Base-by-base conservation (phyloP, 2,329 filamentous ascomycete species). In the Ceratocystis alfenasii region DNA sequence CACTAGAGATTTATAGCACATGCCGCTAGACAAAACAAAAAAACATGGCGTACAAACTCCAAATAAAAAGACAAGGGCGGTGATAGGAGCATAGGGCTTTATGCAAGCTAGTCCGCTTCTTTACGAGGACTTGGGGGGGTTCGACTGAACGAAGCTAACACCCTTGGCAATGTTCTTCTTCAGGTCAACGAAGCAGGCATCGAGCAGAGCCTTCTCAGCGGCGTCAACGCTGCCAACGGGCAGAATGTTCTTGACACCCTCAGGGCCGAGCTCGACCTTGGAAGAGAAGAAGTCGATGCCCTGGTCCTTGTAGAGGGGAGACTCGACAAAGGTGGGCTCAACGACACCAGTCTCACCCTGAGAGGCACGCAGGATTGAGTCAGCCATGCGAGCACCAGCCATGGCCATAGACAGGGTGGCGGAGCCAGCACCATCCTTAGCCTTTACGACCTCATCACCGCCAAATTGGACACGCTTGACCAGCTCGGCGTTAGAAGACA, bases 361-460 rank as follows among this genome's bases (percentile, higher is more conserved):
- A 68, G 88, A 81, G 73, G 94, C 94, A 79, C 90, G 92, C 79
- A 99, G 88, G 73, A 99, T 81, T 72, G 88, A 90, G 82, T 97
- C 92, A 72, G 94, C 90, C 78, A 87, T 82, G 78, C 84, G 83
- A 75, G 84, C 83, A 77, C 93, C 93, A 71, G 93, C 93, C 85
- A 96, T 93, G 74, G 93, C 93, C 93, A 99, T 99, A 81, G 91
- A 96, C 73, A 97, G 89, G 70, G 93, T 97, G 76, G 93, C 93
- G 72, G 91, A 96, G 73, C 93, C 93, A 74, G 92, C 91, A 78
- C 93, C 94, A 76, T 93, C 92, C 89, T 97, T 97, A 79, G 93
- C 94, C 86, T 96, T 85, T 81, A 97, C 93, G 72, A 97, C 93
- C 87, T 97, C 93, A 77, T 97, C 93, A 83, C 93, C 93, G 78